Percentiles rank a stretch among this genome's conserved stretches.
Conservation (phyloP, 345 rosid genomes). For the Euphorbia lathyris region DNA sequence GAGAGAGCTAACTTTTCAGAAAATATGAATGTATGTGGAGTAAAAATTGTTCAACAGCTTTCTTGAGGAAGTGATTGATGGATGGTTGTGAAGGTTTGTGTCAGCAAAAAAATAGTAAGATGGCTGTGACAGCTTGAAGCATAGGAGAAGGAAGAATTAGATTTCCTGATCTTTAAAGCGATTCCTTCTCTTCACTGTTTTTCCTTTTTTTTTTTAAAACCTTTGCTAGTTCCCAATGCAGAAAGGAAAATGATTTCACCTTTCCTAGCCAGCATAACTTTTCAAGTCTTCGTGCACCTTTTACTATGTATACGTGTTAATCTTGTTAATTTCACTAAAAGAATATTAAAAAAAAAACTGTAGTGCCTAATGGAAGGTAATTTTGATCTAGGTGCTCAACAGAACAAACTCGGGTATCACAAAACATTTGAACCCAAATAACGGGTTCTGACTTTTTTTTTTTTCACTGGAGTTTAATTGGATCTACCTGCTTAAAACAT, state of each 20-base stretch:
- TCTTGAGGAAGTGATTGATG: background rate
- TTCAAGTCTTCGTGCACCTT: background rate
- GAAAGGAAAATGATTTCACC: background rate
- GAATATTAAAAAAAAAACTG: background rate
- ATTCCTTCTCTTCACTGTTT: background rate
- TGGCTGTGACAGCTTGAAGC: background rate
- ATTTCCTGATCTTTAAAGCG: background rate
- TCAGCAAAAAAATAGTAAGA: background rate
- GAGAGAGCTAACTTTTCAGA: background rate
- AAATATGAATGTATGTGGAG: background rate
- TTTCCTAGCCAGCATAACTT: background rate
- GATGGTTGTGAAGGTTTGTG: background rate
- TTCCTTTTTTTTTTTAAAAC: background rate
- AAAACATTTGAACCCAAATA: background rate
- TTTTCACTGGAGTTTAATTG: background rate
- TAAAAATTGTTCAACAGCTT: background rate
- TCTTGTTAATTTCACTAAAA: background rate
- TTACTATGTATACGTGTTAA: background rate
- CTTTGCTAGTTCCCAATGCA: background rate
- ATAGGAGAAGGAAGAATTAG: background rate
- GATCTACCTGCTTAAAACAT: background rate
- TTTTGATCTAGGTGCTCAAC: background rate
- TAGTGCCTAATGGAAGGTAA: background rate
- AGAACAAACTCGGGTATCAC: background rate
- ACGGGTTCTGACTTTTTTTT: background rate